Evolutionary conservation across 75 land plant genomes (phyloP), one percentile per base, ranked within the genome.

Genomic region (Adiantum capillusveneris): DNA sequence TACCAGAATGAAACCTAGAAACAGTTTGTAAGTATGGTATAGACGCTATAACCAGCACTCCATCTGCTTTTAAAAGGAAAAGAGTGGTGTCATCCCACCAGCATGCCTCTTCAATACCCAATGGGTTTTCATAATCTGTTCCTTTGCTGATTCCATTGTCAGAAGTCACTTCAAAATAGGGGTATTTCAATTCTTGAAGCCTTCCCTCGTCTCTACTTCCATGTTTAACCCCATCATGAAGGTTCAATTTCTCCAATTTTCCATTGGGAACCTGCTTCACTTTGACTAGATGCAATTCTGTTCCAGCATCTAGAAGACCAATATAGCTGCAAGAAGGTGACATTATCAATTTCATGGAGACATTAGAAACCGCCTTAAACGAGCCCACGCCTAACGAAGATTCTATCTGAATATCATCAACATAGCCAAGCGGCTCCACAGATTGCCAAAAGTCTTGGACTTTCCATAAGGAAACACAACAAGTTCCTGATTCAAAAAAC

Each of bases 41-140:
- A 52, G 75, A 69, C 61, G 77, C 6, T 75, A 83, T 73, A 41
- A 56, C 56, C 16, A 86, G 58, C 29, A 20, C 0, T 13, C 87
- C 81, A 57, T 44, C 62, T 31, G 53, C 59, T 25, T 65, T 79
- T 31, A 84, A 75, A 45, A 86, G 5, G 24, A 70, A 21, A 58
- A 90, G 63, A 17, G 69, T 60, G 49, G 60, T 45, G 20, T 81
- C 75, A 36, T 74, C 74, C 90, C 91, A 86, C 96, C 96, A 90
- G 51, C 69, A 66, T 42, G 80, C 65, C 71, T 81, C 87, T 18
- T 56, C 34, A 39, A 86, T 48, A 29, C 64, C 71, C 63, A 31
- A 25, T 5, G 73, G 31, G 25, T 57, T 57, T 6, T 42, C 76
- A 21, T 29, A 18, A 9, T 17, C 29, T 25, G 20, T 37, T 21